phyloP scores from a whole-genome alignment of 2,329 filamentous ascomycete species.

The Beauveria asiatica region DNA sequence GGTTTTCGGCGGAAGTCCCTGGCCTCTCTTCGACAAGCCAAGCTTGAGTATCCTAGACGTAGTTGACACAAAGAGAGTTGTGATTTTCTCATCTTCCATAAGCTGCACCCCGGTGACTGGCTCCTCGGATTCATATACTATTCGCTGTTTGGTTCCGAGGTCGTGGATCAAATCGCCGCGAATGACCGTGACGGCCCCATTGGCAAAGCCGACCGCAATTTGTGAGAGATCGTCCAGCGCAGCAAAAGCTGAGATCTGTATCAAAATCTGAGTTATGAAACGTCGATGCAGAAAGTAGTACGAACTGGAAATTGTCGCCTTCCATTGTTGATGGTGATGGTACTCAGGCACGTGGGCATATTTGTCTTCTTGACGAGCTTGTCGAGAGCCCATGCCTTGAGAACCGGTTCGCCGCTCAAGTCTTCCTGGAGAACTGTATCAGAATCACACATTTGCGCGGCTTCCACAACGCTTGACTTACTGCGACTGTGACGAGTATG shows the following conservation, averaged over 20 bases:
- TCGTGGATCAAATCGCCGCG: constrained; percentile 93
- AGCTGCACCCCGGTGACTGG: constrained; percentile 90
- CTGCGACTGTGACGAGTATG: constrained; percentile 72
- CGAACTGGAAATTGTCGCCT: constrained; percentile 81
- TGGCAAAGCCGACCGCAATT: constrained; percentile 90
- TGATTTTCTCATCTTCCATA: constrained; percentile 48
- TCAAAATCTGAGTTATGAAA: constrained; percentile 6
- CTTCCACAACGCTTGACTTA: constrained; percentile 23
- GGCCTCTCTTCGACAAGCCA: constrained; percentile 77
- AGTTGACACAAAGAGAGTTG: constrained; percentile 85
- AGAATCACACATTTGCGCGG: background rate
- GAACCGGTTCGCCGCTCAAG: constrained; percentile 71
- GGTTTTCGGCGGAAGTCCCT: constrained; percentile 79
- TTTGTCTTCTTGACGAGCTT: constrained; percentile 92
- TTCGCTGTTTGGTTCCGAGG: constrained; percentile 84
- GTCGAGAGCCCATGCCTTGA: constrained; percentile 98
- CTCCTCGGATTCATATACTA: constrained; percentile 93
- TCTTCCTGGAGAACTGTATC: constrained; percentile 53
- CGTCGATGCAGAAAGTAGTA: background rate
- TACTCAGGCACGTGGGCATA: constrained; percentile 78
- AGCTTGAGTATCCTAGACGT: constrained; percentile 81
- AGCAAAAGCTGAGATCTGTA: constrained; percentile 78
- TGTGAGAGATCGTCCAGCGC: constrained; percentile 84
- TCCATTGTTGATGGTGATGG: constrained; percentile 77
- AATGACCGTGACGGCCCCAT: constrained; percentile 88